Evolutionary conservation across 257 asterid genomes (phyloP).

Genomic region (Apocynum venetum): DNA sequence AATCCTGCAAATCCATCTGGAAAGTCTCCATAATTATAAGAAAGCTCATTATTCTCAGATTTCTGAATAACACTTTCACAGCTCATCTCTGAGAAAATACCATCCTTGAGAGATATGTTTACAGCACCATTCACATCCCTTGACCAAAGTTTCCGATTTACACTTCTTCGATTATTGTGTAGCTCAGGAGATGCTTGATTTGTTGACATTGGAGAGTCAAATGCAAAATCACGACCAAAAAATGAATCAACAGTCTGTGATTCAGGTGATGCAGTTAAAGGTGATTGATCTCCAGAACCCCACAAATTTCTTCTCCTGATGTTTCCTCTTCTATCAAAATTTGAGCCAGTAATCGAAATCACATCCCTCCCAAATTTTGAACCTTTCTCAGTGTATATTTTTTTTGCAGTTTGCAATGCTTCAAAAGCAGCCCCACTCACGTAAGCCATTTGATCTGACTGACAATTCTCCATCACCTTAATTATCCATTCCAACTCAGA

Average conservation of each 20-base stretch:
- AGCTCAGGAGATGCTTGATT: slow-evolving; percentile 36
- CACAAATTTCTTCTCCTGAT: slow-evolving; percentile 31
- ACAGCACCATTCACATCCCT: slow-evolving; percentile 47
- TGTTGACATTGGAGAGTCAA: slow-evolving; percentile 62
- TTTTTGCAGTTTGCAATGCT: slow-evolving; percentile 69
- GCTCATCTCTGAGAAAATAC: slow-evolving; percentile 53
- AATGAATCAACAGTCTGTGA: slow-evolving; percentile 68
- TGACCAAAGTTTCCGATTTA: slow-evolving; percentile 72
- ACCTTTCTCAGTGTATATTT: slow-evolving; percentile 45
- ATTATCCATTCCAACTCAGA: slow-evolving; percentile 66
- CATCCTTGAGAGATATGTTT: slow-evolving; percentile 86
- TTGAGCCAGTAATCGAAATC: slow-evolving; percentile 48
- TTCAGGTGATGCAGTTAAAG: slow-evolving; percentile 70
- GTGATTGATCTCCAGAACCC: slow-evolving; percentile 50
- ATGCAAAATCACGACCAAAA: slow-evolving; percentile 41
- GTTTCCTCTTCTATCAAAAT: slow-evolving; percentile 41
- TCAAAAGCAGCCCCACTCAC: slow-evolving; percentile 93
- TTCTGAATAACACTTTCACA: slow-evolving; percentile 32
- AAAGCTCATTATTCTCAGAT: slow-evolving; percentile 40
- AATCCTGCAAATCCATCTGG: slow-evolving; percentile 61
- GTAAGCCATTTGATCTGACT: slow-evolving; percentile 71
- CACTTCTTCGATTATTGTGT: slow-evolving; percentile 46
- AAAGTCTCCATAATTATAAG: slow-evolving; percentile 33
- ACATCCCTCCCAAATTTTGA: slow-evolving; percentile 44
- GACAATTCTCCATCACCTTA: slow-evolving; percentile 82